A percentile compares a stretch with the other conserved stretches of the same genome.
phyloP scores from a whole-genome alignment of 495 filamentous ascomycete species.

The Daldinia caldariorum region DNA sequence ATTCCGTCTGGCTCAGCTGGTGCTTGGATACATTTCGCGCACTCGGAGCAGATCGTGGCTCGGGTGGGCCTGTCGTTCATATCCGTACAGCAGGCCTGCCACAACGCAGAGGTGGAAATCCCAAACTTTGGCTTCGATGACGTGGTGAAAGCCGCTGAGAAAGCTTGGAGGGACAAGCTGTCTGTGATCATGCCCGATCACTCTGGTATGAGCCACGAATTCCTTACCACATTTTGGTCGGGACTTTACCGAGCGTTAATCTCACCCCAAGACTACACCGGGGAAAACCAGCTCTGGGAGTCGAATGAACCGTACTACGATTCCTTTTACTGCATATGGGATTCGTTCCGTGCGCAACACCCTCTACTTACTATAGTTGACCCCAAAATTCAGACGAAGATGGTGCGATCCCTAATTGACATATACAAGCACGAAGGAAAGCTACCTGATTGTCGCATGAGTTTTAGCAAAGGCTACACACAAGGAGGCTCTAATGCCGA shows the following conservation, averaged over 20 bases:
- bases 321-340: conserved; percentile 80
- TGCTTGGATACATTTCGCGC: conserved; percentile 68
- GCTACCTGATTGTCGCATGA: conserved; percentile 67
- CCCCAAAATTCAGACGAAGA: conserved; percentile 69
- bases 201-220: conserved; percentile 62
- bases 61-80: conserved; percentile 76
- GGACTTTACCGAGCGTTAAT: conserved; percentile 72
- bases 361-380: conserved; percentile 74
- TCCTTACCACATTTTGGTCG: conserved; percentile 73
- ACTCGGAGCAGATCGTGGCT: conserved; percentile 59
- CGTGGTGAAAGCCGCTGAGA: conserved; percentile 60
- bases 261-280: conserved; percentile 77
- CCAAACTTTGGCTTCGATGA: conserved; percentile 68
- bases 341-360: conserved; percentile 75
- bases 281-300: conserved; percentile 77
- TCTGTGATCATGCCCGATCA: conserved; percentile 64
- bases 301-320: conserved; percentile 80
- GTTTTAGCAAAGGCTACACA: conserved; percentile 72
- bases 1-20: conserved; percentile 68
- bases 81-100: conserved; percentile 67
- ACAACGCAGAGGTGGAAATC: conserved; percentile 71
- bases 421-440: conserved; percentile 74
- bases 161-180: conserved; percentile 70
- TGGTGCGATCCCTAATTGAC: conserved; percentile 74
- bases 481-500: conserved; percentile 82